Evolutionary conservation across 768 basidiomycete species (phyloP), one percentile per base, ranked within the genome.

Genomic region (Collybia sordida): DNA sequence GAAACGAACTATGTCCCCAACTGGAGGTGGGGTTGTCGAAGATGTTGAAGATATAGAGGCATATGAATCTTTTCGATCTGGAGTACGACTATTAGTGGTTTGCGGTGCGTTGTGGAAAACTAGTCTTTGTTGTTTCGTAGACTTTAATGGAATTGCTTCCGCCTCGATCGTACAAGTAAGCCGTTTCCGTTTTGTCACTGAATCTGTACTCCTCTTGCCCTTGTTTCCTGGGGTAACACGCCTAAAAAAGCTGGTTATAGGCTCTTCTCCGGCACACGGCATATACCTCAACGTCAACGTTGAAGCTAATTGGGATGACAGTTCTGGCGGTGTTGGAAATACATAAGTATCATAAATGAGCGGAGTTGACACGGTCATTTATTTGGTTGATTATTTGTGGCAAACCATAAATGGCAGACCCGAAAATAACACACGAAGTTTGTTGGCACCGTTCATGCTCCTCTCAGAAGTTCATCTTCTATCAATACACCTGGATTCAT

Each of bases 161-260:
- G 42, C 50, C 39, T 57, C 50, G 37, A 42, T 24, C 43, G 46
- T 47, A 24, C 34, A 42, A 15, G 39, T 36, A 14, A 24, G n/a
- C 44, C 56, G 55, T 57, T 56, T 56, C 27, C 60, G 59, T 42
- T 58, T 56, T 12, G 35, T 23, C 35, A 49, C 36, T 18, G 41
- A 17, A 18, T 25, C 35, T 4, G 45, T n/a, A 27, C 31, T 42
- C 25, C 42, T 40, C 45, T 50, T 55, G 28, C 42, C 31, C 21
- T 42, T 52, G 15, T 42, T 44, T 3, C 39, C 41, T 2, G 54
- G 15, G n/a, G 37, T 47, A 21, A 58, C 36, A n/a, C 56, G 63
- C 35, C 25, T 48, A 42, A 66, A 66, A 31, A 55, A 66, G 24
- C 38, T 53, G 18, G 61, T 63, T 41, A 66, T 59, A 11, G 59